Base-by-base conservation (phyloP, 1,284 basidiomycete genomes). In the Sanghuangporus sanghuang region DNA sequence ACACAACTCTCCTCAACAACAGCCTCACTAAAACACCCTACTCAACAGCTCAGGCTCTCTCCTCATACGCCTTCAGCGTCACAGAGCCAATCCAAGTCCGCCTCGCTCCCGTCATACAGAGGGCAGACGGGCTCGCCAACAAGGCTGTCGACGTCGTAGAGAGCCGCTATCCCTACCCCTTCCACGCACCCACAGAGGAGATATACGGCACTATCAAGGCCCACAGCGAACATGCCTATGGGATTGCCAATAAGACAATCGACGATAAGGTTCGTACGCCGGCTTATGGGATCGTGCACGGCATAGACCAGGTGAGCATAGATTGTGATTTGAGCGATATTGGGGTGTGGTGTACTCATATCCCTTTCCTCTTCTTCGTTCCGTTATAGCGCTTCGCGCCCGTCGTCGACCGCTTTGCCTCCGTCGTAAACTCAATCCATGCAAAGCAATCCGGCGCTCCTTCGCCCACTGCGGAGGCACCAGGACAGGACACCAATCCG, bases 141-240 rank as follows among this genome's bases (percentile, higher is more conserved):
- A 86, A 84, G 76, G 87, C 83, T 27, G 79, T 91, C 57, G 89
- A 92, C 70, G 83, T 73, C n/a, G 86, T 92, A 59, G 80, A 91
- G 76, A 78, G 81, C 58, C 81, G 83, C 52, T 90, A 85, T 71
- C 90, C 90, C 11, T 89, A 87, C 72, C 84, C 89, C 5, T 92
- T 92, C 81, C 78, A 84, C 66, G 83, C 83, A 9, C 84, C 84
- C 67, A 85, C 89, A 2, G 86, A 88, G 69, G 88, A 91, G 7
- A 82, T 92, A 35, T 77, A 78, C 38, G 79, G 76, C n/a, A 83
- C 82, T 66, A 77, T 90, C 49, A 83, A 81, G 69, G 78, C 84
- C 65, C 77, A 77, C 61, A 81, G 79, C 58, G 80, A 87, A 68
- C 81, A 78, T 66, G 85, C 84, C 40, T 77, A 81, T 59, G 78